Percentiles rank a stretch among this genome's conserved stretches.
phyloP scores from a whole-genome alignment of 2,329 filamentous ascomycete genomes.

The Ophiostoma tasmaniense region DNA sequence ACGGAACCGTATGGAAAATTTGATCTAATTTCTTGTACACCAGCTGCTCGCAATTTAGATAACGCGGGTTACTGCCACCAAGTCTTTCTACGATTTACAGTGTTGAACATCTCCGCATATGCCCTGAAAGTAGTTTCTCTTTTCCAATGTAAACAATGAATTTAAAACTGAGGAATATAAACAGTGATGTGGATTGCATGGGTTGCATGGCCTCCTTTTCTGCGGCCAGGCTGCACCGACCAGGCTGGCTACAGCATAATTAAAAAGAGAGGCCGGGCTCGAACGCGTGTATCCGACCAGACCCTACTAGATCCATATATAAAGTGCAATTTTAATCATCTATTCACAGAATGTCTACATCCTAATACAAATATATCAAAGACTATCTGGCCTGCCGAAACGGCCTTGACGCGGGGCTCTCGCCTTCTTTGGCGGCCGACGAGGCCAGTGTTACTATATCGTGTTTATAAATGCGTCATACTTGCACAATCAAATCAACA shows the following conservation, averaged over 20 bases:
- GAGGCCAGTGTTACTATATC: not conserved
- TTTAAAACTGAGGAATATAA: not conserved
- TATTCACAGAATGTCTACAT: too few species aligned
- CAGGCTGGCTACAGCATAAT: constrained; percentile 7
- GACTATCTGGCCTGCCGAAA: not conserved
- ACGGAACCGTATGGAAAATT: not conserved
- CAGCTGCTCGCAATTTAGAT: not conserved
- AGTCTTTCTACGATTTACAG: not conserved
- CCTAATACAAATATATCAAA: not conserved
- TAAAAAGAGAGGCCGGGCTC: not conserved
- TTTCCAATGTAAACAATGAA: not conserved
- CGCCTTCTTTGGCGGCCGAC: not conserved
- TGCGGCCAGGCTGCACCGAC: constrained; percentile 15
- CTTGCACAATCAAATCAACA: not conserved
- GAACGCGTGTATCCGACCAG: not conserved
- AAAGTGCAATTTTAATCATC: not conserved
- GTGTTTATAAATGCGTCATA: not conserved
- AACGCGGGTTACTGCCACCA: not conserved
- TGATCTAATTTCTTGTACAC: not conserved
- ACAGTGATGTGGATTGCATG: constrained; percentile 13
- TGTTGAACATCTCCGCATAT: not conserved
- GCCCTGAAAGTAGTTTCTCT: not conserved
- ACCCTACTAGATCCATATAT: not conserved
- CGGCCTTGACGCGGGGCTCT: not conserved
- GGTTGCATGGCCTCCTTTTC: constrained; percentile 15